Base-by-base conservation (phyloP, 1,284 basidiomycete genomes). In the Melampsora americana region DNA sequence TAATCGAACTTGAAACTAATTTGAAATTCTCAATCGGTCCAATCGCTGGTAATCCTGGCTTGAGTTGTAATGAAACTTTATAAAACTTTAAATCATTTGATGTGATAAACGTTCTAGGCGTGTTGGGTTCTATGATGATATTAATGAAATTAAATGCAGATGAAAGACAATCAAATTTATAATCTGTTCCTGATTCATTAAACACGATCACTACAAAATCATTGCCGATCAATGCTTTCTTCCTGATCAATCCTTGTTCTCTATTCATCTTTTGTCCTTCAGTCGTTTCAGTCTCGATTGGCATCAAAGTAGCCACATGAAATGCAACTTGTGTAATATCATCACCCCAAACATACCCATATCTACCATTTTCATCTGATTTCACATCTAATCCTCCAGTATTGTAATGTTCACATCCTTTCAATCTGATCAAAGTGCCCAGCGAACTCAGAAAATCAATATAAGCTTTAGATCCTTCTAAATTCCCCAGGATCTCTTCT, bases 321-420 rank as follows among this genome's bases (percentile, higher is more conserved):
- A 93, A 99, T 69, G 97, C 87, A 77, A 97, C 89, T 82, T 99
- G 96, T 20, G 91, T 90, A 61, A 97, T 95, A 81, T 97, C 94
- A 83, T 99, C 94, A 90, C 93, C 95, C 95, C 95, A 99, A 0
- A 95, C 94, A 81, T 99, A 99, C 0, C 93, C 92, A 81, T 93
- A 95, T 83, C 85, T 83, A 32, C 86, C 86, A 79, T 98, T 93
- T 28, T 91, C 89, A 82, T 98, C 94, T 80, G 90, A 89, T 79
- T 91, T 89, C 5, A 91, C 88, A 82, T 95, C 91, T 42, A 99
- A 86, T 1, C 94, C 94, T 35, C 95, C 95, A 2, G 90, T 91
- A 83, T 95, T 97, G n/a, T 98, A 89, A 66, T 80, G 79, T 77
- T 83, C 82, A 83, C 95, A 93, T 5, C 91, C 93, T 39, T 92